A percentile compares a stretch with the other conserved stretches of the same genome.
Conservation (phyloP, 2,329 filamentous ascomycete species). For the Colletotrichum siamense region DNA sequence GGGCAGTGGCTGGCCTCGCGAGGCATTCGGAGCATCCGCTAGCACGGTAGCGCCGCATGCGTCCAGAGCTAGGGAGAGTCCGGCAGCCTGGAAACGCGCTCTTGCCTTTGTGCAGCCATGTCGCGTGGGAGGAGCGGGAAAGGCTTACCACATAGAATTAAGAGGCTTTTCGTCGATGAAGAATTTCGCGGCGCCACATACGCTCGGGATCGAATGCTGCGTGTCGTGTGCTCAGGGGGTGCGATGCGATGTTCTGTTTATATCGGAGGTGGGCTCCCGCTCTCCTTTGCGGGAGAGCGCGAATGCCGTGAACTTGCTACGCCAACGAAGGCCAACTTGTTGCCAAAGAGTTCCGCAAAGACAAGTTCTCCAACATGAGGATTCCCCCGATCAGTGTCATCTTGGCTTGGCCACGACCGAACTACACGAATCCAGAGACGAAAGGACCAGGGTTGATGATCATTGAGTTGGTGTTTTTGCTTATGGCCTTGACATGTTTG, state of each 20-base stretch:
- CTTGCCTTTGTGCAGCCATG: background rate
- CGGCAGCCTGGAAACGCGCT: background rate
- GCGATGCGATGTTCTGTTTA: background rate
- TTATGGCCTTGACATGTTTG: constrained; percentile 38
- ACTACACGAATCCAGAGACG: background rate
- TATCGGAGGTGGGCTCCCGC: background rate
- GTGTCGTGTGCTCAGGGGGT: background rate
- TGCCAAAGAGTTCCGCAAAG: background rate
- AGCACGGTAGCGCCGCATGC: background rate
- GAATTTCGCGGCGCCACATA: background rate
- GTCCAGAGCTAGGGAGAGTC: background rate
- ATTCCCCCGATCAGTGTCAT: background rate
- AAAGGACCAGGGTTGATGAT: constrained; percentile 36
- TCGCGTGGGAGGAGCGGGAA: background rate
- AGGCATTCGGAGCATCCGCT: background rate
- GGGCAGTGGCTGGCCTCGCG: background rate
- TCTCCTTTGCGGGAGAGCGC: background rate
- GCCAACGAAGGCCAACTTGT: background rate
- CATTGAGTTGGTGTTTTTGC: constrained; percentile 38
- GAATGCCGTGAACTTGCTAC: too few species aligned
- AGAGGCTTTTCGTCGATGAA: background rate
- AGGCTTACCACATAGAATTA: background rate
- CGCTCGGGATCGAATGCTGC: background rate
- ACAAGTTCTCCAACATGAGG: background rate
- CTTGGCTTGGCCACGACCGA: background rate